Evolutionary conservation across 345 rosid species (phyloP).

Genomic region (Eucalyptus urophylla): DNA sequence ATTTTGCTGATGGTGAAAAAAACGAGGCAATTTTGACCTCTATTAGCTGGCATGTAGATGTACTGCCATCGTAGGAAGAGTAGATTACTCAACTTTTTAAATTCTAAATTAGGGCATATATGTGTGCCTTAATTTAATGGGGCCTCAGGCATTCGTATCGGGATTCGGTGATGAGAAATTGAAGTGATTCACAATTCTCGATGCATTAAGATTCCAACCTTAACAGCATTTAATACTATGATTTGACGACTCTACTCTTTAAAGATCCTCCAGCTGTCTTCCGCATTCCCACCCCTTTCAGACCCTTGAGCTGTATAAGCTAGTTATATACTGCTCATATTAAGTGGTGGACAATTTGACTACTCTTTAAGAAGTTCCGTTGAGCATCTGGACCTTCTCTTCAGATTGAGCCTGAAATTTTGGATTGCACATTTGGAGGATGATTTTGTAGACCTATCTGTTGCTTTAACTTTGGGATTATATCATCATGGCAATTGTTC

Average conservation of each 20-base stretch:
- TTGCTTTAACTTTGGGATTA: not conserved
- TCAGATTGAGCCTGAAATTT: not conserved
- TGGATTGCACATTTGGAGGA: not conserved
- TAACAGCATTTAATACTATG: not conserved
- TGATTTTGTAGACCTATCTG: not conserved
- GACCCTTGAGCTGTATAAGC: not conserved
- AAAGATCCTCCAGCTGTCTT: not conserved
- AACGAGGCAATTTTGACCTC: not conserved
- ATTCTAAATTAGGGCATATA: not conserved
- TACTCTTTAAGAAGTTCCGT: not conserved
- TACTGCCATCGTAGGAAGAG: not conserved
- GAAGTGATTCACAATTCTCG: not conserved
- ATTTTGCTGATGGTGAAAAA: not conserved
- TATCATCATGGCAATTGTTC: not conserved
- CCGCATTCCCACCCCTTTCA: not conserved
- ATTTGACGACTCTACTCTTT: not conserved
- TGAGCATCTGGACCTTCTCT: not conserved
- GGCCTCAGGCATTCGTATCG: not conserved
- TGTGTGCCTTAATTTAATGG: not conserved
- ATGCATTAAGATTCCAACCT: not conserved
- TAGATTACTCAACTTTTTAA: not conserved
- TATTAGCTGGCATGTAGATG: not conserved
- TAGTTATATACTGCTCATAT: not conserved
- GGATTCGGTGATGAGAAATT: not conserved
- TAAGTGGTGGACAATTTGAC: not conserved